phyloP scores from a whole-genome alignment of 208 protist species.

The Trypanosoma lewisi region DNA sequence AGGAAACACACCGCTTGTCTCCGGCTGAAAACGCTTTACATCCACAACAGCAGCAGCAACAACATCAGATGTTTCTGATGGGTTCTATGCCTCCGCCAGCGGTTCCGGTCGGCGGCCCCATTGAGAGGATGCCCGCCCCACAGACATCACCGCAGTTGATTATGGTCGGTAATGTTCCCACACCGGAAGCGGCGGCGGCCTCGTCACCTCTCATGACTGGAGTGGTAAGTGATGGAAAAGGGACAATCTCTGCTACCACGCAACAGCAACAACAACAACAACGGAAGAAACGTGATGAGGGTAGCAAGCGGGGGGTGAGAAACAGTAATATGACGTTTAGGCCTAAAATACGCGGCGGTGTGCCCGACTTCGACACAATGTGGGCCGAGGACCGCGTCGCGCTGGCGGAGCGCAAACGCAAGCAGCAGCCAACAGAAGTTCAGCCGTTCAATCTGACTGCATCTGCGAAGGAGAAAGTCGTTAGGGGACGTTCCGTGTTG shows the following conservation, averaged over 20 bases:
- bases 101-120: conserved; percentile 19
- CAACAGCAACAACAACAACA: conserved; percentile 7
- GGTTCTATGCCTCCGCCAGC: neutral
- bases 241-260: neutral
- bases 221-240: neutral
- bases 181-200: neutral
- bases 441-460: conserved; percentile 59
- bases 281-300: conserved; percentile 7
- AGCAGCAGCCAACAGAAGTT: conserved; percentile 36
- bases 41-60: conserved; percentile 10
- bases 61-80: conserved; percentile 3
- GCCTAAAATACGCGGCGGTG: conserved; percentile 64
- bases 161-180: neutral
- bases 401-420: conserved; percentile 46
- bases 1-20: conserved; percentile 44
- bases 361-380: conserved; percentile 74
- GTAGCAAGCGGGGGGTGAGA: conserved; percentile 20
- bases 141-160: conserved; percentile 5
- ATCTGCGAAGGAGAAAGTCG: conserved; percentile 28
- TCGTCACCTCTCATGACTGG: neutral
- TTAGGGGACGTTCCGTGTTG: conserved; percentile 13
- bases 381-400: conserved; percentile 57
- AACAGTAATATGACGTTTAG: conserved; percentile 75
- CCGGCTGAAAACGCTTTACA: conserved; percentile 34
- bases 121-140: neutral